A percentile compares a stretch with the other conserved stretches of the same genome.
Conservation (phyloP, 75 land plant species). For the Gnetum montanum region DNA sequence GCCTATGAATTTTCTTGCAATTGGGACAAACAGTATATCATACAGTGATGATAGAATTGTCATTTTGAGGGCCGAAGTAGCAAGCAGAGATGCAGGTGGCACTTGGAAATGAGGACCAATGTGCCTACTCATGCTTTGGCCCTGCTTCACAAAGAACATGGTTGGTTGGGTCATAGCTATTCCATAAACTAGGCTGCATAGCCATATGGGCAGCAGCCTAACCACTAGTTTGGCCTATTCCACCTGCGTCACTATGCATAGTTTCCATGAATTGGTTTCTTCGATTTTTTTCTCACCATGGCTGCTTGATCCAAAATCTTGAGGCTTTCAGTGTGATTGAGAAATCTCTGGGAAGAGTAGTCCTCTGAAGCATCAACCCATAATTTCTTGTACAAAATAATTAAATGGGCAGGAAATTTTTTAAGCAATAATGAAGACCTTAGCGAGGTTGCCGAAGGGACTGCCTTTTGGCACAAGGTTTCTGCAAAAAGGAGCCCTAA, state of each 20-base stretch:
- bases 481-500: too few species aligned
- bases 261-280: constrained; percentile 15
- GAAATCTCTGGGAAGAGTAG: too few species aligned
- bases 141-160: constrained; percentile 18
- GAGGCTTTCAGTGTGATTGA: too few species aligned
- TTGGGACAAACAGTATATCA: constrained; percentile 22
- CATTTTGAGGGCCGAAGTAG: constrained; percentile 5
- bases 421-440: too few species aligned
- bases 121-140: constrained; percentile 19
- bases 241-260: constrained; percentile 40
- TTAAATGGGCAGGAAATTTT: too few species aligned
- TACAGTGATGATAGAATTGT: constrained; percentile 9
- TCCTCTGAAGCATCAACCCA: too few species aligned
- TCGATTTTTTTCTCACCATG: neutral
- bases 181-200: constrained; percentile 7
- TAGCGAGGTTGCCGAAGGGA: too few species aligned
- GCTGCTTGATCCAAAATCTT: constrained; percentile 5
- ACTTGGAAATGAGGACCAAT: constrained; percentile 22
- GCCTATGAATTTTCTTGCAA: constrained; percentile 13
- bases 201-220: constrained; percentile 33
- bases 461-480: too few species aligned
- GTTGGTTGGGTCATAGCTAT: constrained; percentile 2
- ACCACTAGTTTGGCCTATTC: constrained; percentile 33
- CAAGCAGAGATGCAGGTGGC: constrained; percentile 21
- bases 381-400: too few species aligned